Evolutionary conservation across 768 basidiomycete genomes (phyloP).

Genomic region (Fomitopsis serialis): DNA sequence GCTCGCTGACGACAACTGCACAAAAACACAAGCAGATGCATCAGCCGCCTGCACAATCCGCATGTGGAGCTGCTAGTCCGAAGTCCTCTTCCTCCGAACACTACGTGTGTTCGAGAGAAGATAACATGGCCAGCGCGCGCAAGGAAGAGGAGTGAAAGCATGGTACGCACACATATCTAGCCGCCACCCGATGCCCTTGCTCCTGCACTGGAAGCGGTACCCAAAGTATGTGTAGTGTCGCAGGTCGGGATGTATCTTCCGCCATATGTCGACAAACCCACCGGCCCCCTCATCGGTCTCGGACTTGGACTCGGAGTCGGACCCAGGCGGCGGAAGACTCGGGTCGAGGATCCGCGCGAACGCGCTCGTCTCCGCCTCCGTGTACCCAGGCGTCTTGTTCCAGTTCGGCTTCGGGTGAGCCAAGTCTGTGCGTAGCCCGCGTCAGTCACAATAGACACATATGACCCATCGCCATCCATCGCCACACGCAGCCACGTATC

Average conservation of each 20-base stretch:
- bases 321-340: constrained; percentile 23
- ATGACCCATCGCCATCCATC: not conserved
- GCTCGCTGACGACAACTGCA: constrained; percentile 71
- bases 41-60: not conserved
- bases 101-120: too few relatives aligned
- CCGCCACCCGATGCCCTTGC: constrained; percentile 83
- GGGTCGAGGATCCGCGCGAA: constrained; percentile 65
- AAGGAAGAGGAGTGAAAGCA: not conserved
- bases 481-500: not conserved
- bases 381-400: constrained; percentile 88
- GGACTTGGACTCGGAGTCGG: constrained; percentile 16
- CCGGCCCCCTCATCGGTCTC: constrained; percentile 20
- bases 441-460: not conserved
- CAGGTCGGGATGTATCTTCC: constrained; percentile 58
- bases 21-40: not conserved
- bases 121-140: not conserved
- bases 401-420: constrained; percentile 68
- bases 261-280: constrained; percentile 76
- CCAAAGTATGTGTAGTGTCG: constrained; percentile 83
- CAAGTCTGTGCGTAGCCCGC: constrained; percentile 42
- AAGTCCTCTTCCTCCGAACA: too few relatives aligned
- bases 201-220: constrained; percentile 75
- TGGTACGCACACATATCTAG: constrained; percentile 69
- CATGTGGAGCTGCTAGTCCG: not conserved
- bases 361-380: constrained; percentile 72